A percentile compares a stretch with the other conserved stretches of the same genome.
Conservation (phyloP, 2,329 filamentous ascomycete species). For the Paracoccidioides brasiliensis region DNA sequence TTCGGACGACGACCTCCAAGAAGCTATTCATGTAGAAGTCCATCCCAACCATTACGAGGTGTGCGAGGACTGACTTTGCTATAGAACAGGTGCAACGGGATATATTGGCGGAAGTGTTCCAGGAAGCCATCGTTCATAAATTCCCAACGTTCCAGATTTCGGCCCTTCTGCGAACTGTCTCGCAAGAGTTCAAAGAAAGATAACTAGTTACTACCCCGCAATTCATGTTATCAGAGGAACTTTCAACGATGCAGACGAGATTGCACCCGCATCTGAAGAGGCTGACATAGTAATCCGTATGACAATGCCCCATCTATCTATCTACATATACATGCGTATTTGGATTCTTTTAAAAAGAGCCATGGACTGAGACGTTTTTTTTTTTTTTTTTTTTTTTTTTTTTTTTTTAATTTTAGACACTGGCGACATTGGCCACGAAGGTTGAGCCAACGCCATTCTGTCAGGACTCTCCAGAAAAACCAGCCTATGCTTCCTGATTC, state of each 20-base stretch:
- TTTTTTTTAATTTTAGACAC: constrained; percentile 7
- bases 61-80: neutral
- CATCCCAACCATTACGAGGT: neutral
- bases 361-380: neutral
- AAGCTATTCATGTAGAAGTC: constrained; percentile 3
- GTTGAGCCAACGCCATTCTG: constrained; percentile 6
- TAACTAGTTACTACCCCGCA: constrained; percentile 30
- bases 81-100: constrained; percentile 7
- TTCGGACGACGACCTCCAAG: neutral
- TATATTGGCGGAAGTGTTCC: constrained; percentile 8
- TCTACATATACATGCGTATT: too few relatives aligned
- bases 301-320: too few relatives aligned
- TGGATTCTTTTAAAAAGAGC: neutral
- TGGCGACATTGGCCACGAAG: constrained; percentile 7
- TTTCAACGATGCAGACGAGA: constrained; percentile 28
- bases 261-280: constrained; percentile 29
- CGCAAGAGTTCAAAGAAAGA: constrained; percentile 1
- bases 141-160: constrained; percentile 4
- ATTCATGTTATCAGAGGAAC: constrained; percentile 38
- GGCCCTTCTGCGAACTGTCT: constrained; percentile 5
- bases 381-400: too few relatives aligned
- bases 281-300: constrained; percentile 32
- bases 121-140: constrained; percentile 5
- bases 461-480: constrained; percentile 3
- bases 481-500: constrained; percentile 4